A percentile compares a stretch with the other conserved stretches of the same genome.
Evolutionary conservation across 148 eudicot species (phyloP).

Genomic region (Camellia granthamiana): DNA sequence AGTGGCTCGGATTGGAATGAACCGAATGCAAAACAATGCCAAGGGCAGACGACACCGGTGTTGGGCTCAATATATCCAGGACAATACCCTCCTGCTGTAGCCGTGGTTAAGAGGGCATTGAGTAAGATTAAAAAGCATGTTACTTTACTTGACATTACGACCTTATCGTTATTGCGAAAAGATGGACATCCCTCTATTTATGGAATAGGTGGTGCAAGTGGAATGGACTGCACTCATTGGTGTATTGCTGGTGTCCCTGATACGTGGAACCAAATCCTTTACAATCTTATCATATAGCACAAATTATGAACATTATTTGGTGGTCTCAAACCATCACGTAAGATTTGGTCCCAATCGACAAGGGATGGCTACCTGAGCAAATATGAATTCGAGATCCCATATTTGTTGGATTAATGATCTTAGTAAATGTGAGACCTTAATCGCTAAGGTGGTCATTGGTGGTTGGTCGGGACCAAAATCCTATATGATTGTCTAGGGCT

Average conservation of each 20-base stretch:
- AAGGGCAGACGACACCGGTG: slow-evolving; percentile 52
- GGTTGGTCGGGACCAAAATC: no score
- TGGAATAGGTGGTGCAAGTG: slow-evolving; percentile 27
- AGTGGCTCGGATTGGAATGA: slow-evolving; percentile 70
- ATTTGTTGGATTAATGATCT: no score
- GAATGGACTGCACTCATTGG: slow-evolving; percentile 86
- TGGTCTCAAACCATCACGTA: neutral
- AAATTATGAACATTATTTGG: no score
- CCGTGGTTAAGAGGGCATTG: slow-evolving; percentile 47
- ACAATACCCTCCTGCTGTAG: slow-evolving; percentile 33
- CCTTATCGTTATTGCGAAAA: slow-evolving; percentile 56
- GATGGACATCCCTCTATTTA: slow-evolving; percentile 73
- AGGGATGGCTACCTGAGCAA: no score
- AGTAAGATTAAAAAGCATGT: slow-evolving; percentile 54
- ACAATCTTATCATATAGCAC: slow-evolving; percentile 31
- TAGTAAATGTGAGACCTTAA: no score
- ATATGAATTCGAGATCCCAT: no score
- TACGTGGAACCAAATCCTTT: slow-evolving; percentile 76
- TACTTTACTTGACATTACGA: slow-evolving; percentile 58
- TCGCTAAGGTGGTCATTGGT: no score
- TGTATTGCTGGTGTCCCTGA: slow-evolving; percentile 89
- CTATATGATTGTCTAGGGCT: no score
- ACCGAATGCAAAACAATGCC: slow-evolving; percentile 44
- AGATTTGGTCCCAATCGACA: no score
- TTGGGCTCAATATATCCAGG: slow-evolving; percentile 54